Evolutionary conservation across 73 alveolate species (phyloP).

Genomic region (Tetrahymena malaccensis): DNA sequence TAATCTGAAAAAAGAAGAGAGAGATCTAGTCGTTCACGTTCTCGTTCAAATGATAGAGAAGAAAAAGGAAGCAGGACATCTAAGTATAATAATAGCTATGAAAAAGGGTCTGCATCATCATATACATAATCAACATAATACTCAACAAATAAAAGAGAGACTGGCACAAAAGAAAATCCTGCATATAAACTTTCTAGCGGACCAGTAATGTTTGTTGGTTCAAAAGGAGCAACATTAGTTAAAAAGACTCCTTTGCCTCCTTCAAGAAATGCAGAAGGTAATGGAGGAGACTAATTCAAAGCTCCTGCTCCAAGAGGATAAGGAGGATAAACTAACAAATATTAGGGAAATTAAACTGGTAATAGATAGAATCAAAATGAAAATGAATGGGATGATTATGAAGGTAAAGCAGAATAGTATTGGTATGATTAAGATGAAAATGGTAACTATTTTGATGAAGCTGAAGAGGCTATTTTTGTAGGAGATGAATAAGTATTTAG

Average conservation of each 20-base stretch:
- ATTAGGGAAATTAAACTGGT: background rate
- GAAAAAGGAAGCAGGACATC: background rate
- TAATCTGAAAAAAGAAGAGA: background rate
- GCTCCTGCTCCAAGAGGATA: background rate
- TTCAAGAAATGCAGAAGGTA: background rate
- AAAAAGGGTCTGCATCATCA: background rate
- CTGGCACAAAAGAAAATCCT: background rate
- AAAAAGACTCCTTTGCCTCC: background rate
- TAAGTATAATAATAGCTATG: background rate
- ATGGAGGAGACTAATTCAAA: background rate
- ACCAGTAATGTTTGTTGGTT: background rate
- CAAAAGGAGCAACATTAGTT: background rate
- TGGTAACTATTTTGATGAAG: constrained; percentile 65
- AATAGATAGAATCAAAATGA: constrained; percentile 9
- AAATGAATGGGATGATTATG: constrained; percentile 78
- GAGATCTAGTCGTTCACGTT: background rate
- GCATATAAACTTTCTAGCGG: background rate
- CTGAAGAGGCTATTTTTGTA: constrained; percentile 61
- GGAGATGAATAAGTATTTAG: constrained; percentile 48
- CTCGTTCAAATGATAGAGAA: background rate
- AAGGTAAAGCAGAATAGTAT: constrained; percentile 77
- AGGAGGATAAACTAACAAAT: background rate
- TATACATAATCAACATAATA: background rate
- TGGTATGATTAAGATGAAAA: constrained; percentile 97
- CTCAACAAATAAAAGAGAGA: background rate